Percentiles rank a stretch among this genome's conserved stretches.
Evolutionary conservation across 495 filamentous ascomycete genomes (phyloP).

Genomic region (Penicillium bovifimosum): DNA sequence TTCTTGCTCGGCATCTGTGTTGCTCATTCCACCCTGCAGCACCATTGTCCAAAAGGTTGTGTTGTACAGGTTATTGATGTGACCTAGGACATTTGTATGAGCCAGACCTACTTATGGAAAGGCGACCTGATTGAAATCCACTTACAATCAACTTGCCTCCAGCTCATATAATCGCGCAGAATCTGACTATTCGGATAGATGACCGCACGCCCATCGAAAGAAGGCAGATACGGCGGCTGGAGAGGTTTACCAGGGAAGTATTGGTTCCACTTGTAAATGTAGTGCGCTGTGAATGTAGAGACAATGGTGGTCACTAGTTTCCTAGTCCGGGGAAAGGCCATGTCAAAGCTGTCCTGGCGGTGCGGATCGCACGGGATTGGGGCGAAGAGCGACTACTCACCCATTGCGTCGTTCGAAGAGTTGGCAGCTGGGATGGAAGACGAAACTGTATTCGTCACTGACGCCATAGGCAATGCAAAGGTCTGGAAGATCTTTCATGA

Average conservation of each 20-base stretch:
- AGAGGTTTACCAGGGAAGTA: constrained; percentile 67
- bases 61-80: constrained; percentile 98
- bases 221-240: constrained; percentile 64
- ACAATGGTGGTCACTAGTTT: constrained; percentile 88
- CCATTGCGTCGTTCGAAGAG: constrained; percentile 84
- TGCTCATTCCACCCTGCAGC: constrained; percentile 65
- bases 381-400: constrained; percentile 42
- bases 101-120: background rate
- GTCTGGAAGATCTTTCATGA: constrained; percentile 81
- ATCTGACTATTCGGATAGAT: constrained; percentile 74
- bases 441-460: constrained; percentile 93
- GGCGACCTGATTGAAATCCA: constrained; percentile 1
- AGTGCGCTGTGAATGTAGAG: constrained; percentile 90
- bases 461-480: constrained; percentile 84
- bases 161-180: constrained; percentile 90
- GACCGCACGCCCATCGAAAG: constrained; percentile 88
- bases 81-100: constrained; percentile 47
- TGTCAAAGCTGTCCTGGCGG: background rate
- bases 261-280: constrained; percentile 71
- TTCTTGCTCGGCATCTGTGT: constrained; percentile 70
- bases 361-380: background rate
- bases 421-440: constrained; percentile 71
- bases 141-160: constrained; percentile 94
- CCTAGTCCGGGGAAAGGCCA: constrained; percentile 33
- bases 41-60: constrained; percentile 94